Conservation (phyloP, 495 filamentous ascomycete genomes). For the Cryomyces minteri region DNA sequence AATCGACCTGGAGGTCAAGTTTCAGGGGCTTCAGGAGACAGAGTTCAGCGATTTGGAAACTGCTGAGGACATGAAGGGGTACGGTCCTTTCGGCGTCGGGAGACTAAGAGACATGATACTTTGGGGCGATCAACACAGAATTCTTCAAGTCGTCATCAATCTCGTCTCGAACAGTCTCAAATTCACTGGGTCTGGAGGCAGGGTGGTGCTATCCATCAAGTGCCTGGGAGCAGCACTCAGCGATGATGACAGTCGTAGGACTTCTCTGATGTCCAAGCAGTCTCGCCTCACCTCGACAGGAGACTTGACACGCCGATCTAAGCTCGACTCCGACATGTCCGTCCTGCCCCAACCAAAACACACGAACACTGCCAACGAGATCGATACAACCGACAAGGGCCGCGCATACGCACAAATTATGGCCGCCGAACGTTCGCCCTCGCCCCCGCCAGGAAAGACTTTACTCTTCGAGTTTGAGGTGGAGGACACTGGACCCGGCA, state of each 20-base stretch:
- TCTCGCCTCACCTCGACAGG: background rate
- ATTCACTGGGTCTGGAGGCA: conserved; percentile 67
- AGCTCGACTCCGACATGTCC: background rate
- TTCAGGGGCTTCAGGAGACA: conserved; percentile 32
- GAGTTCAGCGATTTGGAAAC: conserved; percentile 15
- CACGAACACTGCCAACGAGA: conserved; percentile 16
- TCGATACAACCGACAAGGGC: conserved; percentile 23
- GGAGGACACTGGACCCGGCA: conserved; percentile 80
- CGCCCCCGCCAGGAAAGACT: conserved; percentile 42
- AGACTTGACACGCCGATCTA: background rate
- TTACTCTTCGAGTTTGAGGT: conserved; percentile 74
- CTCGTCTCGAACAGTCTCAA: conserved; percentile 83
- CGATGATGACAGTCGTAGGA: conserved; percentile 1
- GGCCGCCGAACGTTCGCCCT: conserved; percentile 34
- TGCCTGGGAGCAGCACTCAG: conserved; percentile 40
- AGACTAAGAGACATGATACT: conserved; percentile 56
- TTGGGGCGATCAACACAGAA: conserved; percentile 82
- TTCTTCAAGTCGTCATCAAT: conserved; percentile 81
- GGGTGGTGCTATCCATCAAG: conserved; percentile 55
- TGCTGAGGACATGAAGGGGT: conserved; percentile 12
- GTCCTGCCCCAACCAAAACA: background rate
- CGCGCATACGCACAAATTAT: conserved; percentile 29
- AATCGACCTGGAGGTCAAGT: conserved; percentile 54
- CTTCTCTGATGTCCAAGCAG: background rate
- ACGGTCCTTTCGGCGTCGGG: conserved; percentile 41